Evolutionary conservation across 2,329 filamentous ascomycete genomes (phyloP), one percentile per base, ranked within the genome.

Genomic region (Epicoccum sorghinum): DNA sequence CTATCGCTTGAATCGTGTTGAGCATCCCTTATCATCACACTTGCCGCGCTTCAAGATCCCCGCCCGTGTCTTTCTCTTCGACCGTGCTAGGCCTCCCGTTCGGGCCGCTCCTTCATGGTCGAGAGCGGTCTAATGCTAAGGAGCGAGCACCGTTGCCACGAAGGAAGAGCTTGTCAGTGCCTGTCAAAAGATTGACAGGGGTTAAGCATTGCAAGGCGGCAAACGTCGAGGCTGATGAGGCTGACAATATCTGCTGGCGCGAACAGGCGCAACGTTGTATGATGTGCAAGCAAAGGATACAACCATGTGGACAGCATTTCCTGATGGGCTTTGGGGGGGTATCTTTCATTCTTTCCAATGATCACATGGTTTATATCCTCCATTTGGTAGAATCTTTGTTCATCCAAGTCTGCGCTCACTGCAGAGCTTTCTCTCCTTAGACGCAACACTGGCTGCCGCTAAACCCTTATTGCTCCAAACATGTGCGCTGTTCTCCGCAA

Each of bases 71-170:
- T 51, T 45, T 33, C 36, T 36, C 35, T 52, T 52, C 35, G 22
- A 47, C 39, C 33, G 25, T 44, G 46, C 45, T 48, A 49, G 45
- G 45, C 51, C 18, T 43, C 52, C 52, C 45, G 52, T 13, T 13
- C 52, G 45, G 52, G 29, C 52, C 52, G 52, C 44, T 44, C 52
- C 52, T 48, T 30, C 6, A n/a, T 36, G 45, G 23, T 45, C 52
- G 40, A 49, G 45, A 49, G 37, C 52, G 30, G 29, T 48, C 52
- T 24, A 41, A 8, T 27, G 32, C 29, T 10, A 37, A 14, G 45
- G 37, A 37, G 40, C 41, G 46, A 39, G 13, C 18, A 22, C n/a
- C 6, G 13, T 45, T 22, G 35, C 22, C 37, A 42, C 25, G 27
- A 45, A 29, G 35, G 27, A 40, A 35, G 35, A 22, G 37, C 38